A percentile compares a stretch with the other conserved stretches of the same genome.
Conservation (phyloP, 23 red algal species). For the Porphyridium purpureum region DNA sequence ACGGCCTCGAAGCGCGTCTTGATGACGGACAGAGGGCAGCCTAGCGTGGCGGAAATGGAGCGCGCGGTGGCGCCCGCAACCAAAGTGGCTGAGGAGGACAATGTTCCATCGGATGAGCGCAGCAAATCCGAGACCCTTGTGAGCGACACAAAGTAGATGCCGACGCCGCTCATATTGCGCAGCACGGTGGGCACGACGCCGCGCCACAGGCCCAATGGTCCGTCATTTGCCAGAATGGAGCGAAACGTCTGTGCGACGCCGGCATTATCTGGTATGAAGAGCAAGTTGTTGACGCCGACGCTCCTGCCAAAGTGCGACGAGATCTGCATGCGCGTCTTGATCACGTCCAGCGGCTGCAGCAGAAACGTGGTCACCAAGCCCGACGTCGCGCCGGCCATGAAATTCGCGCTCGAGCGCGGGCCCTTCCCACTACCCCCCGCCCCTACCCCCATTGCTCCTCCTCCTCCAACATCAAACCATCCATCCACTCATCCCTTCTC, state of each 20-base stretch:
- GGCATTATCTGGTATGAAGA: neutral
- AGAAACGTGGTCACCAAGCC: constrained; percentile 81
- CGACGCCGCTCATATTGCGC: constrained; percentile 77
- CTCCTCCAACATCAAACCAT: no score
- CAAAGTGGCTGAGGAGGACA: constrained; percentile 40
- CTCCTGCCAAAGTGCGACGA: neutral
- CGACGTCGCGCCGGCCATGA: constrained; percentile 35
- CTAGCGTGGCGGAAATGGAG: constrained; percentile 52
- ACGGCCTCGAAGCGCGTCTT: constrained; percentile 84
- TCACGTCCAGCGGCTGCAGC: constrained; percentile 82
- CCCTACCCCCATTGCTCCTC: neutral
- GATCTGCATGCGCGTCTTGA: constrained; percentile 72
- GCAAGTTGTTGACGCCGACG: neutral
- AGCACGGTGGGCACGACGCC: constrained; percentile 76
- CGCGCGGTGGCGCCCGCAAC: constrained; percentile 66
- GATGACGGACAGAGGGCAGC: constrained; percentile 74
- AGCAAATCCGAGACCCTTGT: constrained; percentile 36
- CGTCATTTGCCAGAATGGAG: constrained; percentile 33
- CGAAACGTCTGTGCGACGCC: constrained; percentile 21
- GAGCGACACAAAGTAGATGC: constrained; percentile 68
- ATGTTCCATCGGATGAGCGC: constrained; percentile 15
- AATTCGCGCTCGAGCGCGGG: neutral
- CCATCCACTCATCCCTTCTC: no score
- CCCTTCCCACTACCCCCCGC: no score
- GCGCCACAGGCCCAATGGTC: constrained; percentile 63